Evolutionary conservation across 805 yeast species (phyloP).

Genomic region (Yamadazyma endophytica): DNA sequence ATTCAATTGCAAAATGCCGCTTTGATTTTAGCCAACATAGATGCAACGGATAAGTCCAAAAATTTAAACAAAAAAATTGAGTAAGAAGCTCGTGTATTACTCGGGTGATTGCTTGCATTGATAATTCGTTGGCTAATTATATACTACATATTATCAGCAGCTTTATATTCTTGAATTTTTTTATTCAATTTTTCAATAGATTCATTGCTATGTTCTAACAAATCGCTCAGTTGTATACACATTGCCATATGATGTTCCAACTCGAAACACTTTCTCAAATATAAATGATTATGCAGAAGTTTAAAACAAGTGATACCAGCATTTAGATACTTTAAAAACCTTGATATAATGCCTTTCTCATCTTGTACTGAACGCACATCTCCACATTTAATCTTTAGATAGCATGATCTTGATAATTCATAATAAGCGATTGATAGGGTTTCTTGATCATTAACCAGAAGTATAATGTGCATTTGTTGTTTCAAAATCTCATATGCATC

Average conservation of each 20-base stretch:
- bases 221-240: conserved; percentile 20
- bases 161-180: conserved; percentile 22
- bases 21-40: conserved; percentile 68
- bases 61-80: not conserved
- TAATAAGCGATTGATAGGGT: conserved; percentile 31
- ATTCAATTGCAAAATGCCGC: conserved; percentile 89
- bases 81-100: not conserved
- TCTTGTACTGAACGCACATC: not conserved
- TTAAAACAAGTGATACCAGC: conserved; percentile 43
- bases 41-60: conserved; percentile 46
- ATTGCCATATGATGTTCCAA: conserved; percentile 36
- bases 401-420: conserved; percentile 25
- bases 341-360: conserved; percentile 19
- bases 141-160: not conserved
- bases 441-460: conserved; percentile 36
- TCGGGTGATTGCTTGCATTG: not conserved
- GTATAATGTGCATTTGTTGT: conserved; percentile 41
- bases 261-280: conserved; percentile 36
- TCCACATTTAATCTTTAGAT: conserved; percentile 3
- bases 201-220: conserved; percentile 25
- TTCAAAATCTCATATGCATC: conserved; percentile 43
- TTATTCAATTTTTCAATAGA: conserved; percentile 23
- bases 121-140: not conserved
- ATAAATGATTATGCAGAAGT: conserved; percentile 29
- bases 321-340: conserved; percentile 35